phyloP scores from a whole-genome alignment of 2,329 filamentous ascomycete species.

The Fusarium foetens region DNA sequence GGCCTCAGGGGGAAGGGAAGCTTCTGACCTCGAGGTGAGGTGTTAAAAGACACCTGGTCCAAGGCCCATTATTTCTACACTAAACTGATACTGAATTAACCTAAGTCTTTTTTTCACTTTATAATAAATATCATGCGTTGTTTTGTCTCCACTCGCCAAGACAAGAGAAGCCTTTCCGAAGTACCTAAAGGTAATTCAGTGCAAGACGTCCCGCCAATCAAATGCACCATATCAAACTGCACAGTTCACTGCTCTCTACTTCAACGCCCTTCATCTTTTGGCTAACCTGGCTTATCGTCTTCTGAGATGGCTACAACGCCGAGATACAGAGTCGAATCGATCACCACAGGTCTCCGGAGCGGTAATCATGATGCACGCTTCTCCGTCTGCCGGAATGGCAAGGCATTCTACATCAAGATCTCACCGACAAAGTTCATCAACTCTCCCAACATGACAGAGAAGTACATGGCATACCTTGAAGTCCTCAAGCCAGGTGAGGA shows the following conservation, averaged over 20 bases:
- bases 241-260: not conserved
- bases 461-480: constrained; percentile 27
- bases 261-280: not conserved
- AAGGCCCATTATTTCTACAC: not conserved
- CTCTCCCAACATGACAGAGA: constrained; percentile 19
- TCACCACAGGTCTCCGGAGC: not conserved
- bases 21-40: fast-evolving
- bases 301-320: not conserved
- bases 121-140: not conserved
- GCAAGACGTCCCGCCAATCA: not conserved
- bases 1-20: fast-evolving
- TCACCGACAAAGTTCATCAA: constrained; percentile 24
- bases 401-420: constrained; percentile 26
- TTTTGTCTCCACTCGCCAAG: fast-evolving
- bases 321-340: constrained; percentile 7
- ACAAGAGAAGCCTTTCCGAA: not conserved
- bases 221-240: not conserved
- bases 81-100: not conserved
- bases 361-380: constrained; percentile 17
- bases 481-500: constrained; percentile 33
- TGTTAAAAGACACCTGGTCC: not conserved
- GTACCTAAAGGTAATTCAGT: not conserved
- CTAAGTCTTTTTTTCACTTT: too few species aligned
- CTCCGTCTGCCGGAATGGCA: constrained; percentile 31
- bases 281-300: not conserved